Percentiles rank a stretch among this genome's conserved stretches.
Evolutionary conservation across 1,139 yeast genomes (phyloP).

Genomic region (Geotrichum aggregatum): DNA sequence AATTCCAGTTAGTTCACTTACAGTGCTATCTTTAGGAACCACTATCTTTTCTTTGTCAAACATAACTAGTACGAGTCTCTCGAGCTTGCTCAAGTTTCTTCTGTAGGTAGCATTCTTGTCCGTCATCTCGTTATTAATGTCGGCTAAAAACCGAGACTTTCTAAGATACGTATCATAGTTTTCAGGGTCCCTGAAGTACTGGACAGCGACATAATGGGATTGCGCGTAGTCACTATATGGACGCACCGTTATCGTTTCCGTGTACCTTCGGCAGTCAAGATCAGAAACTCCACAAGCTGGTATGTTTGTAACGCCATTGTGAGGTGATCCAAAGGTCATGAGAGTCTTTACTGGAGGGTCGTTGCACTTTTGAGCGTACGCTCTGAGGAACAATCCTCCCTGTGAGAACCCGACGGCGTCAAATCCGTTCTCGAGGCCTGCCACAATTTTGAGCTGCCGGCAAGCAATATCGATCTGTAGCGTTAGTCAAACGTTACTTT

Average conservation of each 20-base stretch:
- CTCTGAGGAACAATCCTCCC: slow-evolving; percentile 72
- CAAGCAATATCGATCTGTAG: slow-evolving; percentile 36
- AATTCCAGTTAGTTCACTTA: slow-evolving; percentile 28
- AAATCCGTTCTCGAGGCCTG: slow-evolving; percentile 53
- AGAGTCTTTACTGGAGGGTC: slow-evolving; percentile 49
- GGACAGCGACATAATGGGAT: slow-evolving; percentile 61
- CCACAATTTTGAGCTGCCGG: slow-evolving; percentile 40
- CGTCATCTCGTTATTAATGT: slow-evolving; percentile 58
- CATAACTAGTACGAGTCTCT: slow-evolving; percentile 55
- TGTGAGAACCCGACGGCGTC: slow-evolving; percentile 79
- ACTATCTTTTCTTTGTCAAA: slow-evolving; percentile 62
- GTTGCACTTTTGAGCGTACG: slow-evolving; percentile 56
- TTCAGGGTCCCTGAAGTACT: slow-evolving; percentile 56
- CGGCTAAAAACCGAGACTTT: slow-evolving; percentile 56
- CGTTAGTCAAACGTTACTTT: too few species aligned
- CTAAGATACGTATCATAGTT: slow-evolving; percentile 48
- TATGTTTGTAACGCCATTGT: slow-evolving; percentile 68
- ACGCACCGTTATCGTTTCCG: slow-evolving; percentile 53
- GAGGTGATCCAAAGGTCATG: slow-evolving; percentile 79
- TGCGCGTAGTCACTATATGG: slow-evolving; percentile 62
- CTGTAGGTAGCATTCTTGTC: slow-evolving; percentile 41
- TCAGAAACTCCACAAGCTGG: slow-evolving; percentile 57
- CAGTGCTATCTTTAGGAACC: slow-evolving; percentile 69
- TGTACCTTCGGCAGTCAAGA: slow-evolving; percentile 59
- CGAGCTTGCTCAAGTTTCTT: slow-evolving; percentile 44